Evolutionary conservation across 2,329 filamentous ascomycete genomes (phyloP).

Genomic region (Diaporthe sp.): DNA sequence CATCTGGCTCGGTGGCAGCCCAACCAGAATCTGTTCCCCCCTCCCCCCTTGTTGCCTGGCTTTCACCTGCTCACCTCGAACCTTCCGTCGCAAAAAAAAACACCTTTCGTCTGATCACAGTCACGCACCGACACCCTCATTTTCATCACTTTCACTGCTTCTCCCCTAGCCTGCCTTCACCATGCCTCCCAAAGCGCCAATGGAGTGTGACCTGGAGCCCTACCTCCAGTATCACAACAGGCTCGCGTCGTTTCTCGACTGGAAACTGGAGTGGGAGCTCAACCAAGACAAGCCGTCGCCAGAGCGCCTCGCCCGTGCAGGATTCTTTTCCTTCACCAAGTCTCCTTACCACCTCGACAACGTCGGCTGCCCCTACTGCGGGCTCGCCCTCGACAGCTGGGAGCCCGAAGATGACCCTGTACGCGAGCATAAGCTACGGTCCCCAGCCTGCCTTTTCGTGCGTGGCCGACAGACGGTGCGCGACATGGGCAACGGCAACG

Average conservation of each 20-base stretch:
- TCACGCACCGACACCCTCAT: not conserved
- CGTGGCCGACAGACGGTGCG: not conserved
- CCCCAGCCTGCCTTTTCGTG: slow-evolving; percentile 5
- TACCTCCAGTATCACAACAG: slow-evolving; percentile 31
- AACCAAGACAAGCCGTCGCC: slow-evolving; percentile 13
- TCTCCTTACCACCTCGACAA: not conserved
- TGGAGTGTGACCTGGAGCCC: not conserved
- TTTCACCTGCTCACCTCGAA: not conserved
- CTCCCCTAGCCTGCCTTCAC: not conserved
- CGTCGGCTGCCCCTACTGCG: slow-evolving; percentile 19
- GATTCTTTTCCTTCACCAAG: slow-evolving; percentile 4
- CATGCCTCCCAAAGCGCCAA: not conserved
- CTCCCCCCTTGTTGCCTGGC: not conserved
- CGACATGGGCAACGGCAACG: not conserved
- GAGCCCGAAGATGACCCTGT: slow-evolving; percentile 5
- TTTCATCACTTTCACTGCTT: not conserved
- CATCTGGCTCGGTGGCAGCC: too few species aligned
- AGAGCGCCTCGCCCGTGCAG: slow-evolving; percentile 21
- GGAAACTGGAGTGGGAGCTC: slow-evolving; percentile 14
- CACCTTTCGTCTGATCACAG: not conserved
- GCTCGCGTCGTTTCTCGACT: slow-evolving; percentile 28
- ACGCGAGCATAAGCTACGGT: not conserved
- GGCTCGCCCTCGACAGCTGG: not conserved
- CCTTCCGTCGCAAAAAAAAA: not conserved
- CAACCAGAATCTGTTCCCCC: not conserved